Base-by-base conservation (phyloP, 768 basidiomycete genomes). In the Lentinus tigrinus region DNA sequence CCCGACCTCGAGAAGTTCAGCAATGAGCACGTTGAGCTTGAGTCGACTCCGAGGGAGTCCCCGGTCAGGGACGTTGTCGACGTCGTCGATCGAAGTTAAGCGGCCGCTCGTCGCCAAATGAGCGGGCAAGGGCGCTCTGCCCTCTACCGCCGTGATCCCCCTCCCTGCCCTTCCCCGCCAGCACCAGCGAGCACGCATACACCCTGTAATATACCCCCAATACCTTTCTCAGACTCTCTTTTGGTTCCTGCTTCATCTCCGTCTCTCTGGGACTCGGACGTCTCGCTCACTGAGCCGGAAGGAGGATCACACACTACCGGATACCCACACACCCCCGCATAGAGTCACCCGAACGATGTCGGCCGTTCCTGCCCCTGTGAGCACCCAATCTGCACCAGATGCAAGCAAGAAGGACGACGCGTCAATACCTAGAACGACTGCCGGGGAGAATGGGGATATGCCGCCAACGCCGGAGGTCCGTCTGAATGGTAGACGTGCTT, bases 391-490 rank as follows among this genome's bases (percentile, higher is more conserved):
- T 4, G 36, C 44, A 21, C 27, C 46, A n/a, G 43, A 49, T 6
- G 40, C 50, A 24, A 39, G 13, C 17, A 19, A 49, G n/a, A 46
- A 16, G 23, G 27, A 27, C 6, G 37, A 47, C 23, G 13, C 49
- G 2, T 14, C 54, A 17, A 37, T 44, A 21, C 21, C 59, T 16
- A 53, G 48, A 31, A 34, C 14, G 28, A 54, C n/a, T 51, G 54
- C 49, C 37, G 60, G 51, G 5, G 47, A 55, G 21, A 47, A 52
- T 48, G 58, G 51, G 47, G 55, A 52, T 34, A 50, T 57, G 47
- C 55, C 50, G 55, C 60, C 61, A 17, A 66, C 65, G 16, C 69
- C 69, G 16, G 68, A 69, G 27, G 63, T 70, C 19, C 68, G 64
- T 47, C 56, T 70, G 31, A 70, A 70, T 54, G 69, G 69, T 44